Conservation (phyloP, 495 filamentous ascomycete genomes). For the Penicillium longicatenatum region DNA sequence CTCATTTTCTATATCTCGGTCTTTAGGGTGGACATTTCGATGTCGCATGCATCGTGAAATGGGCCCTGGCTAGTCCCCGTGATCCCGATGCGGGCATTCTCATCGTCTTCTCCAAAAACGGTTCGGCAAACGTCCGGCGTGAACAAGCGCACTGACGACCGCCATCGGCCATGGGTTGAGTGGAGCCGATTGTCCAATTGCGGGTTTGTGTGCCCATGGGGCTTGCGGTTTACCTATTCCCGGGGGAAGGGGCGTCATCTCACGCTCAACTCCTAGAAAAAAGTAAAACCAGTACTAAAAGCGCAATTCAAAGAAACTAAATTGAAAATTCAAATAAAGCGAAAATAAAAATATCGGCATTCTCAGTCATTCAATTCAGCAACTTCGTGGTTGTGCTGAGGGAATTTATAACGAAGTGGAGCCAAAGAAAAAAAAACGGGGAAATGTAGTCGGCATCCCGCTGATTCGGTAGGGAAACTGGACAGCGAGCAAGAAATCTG, state of each 20-base stretch:
- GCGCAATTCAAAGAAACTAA: too few relatives aligned
- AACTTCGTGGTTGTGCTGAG: too few relatives aligned
- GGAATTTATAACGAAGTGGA: neutral
- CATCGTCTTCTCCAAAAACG: conserved; percentile 5
- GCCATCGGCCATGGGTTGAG: conserved; percentile 12
- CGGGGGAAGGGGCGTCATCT: conserved; percentile 14
- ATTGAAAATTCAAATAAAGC: neutral
- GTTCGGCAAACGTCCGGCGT: conserved; percentile 9
- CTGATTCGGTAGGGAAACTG: conserved; percentile 17
- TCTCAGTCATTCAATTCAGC: too few relatives aligned
- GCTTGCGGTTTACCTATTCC: conserved; percentile 9
- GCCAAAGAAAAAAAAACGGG: conserved; percentile 17
- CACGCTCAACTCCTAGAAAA: conserved; percentile 2
- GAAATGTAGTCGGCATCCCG: conserved; percentile 24
- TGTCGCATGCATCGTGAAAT: conserved; percentile 1
- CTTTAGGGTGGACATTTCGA: neutral
- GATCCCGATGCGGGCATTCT: conserved; percentile 8
- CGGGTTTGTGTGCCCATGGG: conserved; percentile 7
- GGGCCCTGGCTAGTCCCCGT: neutral
- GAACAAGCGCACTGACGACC: neutral
- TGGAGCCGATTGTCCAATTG: conserved; percentile 25
- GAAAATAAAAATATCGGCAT: neutral
- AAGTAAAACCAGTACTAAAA: too few relatives aligned
- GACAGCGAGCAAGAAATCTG: conserved; percentile 9
- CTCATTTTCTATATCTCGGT: neutral